phyloP scores from a whole-genome alignment of 108 stramenopile species.

The Stephanodiscus triporus region DNA sequence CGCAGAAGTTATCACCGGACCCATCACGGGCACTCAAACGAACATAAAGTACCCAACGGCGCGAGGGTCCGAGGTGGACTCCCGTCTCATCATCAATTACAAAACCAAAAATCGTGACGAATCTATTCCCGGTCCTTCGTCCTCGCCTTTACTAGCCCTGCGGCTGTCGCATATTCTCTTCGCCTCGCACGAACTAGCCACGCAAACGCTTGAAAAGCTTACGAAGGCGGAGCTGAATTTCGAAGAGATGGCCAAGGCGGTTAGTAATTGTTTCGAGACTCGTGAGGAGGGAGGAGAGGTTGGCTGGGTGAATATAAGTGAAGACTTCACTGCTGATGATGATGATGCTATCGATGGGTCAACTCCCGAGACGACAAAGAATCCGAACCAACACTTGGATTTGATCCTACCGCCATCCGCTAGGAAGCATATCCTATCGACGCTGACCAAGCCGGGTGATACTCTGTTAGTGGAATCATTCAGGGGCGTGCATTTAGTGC shows the following conservation, averaged over 20 bases:
- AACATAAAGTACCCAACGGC: constrained; percentile 79
- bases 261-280: constrained; percentile 59
- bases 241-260: constrained; percentile 54
- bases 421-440: constrained; percentile 36
- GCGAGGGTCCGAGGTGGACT: constrained; percentile 76
- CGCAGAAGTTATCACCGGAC: constrained; percentile 10
- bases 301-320: constrained; percentile 59
- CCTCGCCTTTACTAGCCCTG: constrained; percentile 67
- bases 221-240: constrained; percentile 54
- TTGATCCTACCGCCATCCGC: constrained; percentile 52
- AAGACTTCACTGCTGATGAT: constrained; percentile 18
- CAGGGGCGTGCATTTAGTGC: constrained; percentile 81
- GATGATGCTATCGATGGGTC: neutral
- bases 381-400: constrained; percentile 76
- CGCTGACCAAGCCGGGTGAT: constrained; percentile 61
- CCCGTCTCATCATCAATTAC: constrained; percentile 72
- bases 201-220: constrained; percentile 42
- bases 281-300: constrained; percentile 54
- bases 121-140: neutral
- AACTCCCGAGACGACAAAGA: constrained; percentile 13
- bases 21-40: constrained; percentile 28
- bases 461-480: constrained; percentile 45
- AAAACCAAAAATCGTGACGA: neutral
- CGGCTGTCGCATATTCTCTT: constrained; percentile 69
- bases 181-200: constrained; percentile 55